Evolutionary conservation across 1,284 basidiomycete genomes (phyloP), one percentile per base, ranked within the genome.

Genomic region (Hymenochaete sp.): DNA sequence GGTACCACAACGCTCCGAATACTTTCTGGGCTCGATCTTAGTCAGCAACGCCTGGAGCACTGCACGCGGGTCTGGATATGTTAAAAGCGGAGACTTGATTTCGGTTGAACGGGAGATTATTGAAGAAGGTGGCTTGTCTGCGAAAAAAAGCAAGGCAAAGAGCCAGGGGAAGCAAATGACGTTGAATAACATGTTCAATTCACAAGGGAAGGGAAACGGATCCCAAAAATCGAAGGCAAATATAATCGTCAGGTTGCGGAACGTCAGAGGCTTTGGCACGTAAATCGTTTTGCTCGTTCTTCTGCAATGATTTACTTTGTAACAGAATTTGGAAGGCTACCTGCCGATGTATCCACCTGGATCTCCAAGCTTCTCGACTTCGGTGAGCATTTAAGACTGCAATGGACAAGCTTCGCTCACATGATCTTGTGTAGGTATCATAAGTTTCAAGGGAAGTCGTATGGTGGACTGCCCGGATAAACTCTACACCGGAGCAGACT

Each of bases 11-110:
- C 42, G 38, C 18, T 32, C 42, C 42, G 33, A 39, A 19, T 44
- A 44, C 22, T 87, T 83, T 54, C 57, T 88, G 16, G 84, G 84
- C 9, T 78, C 79, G 36, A 68, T 86, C 47, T 52, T 86, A 8
- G 70, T 87, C n/a, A 69, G 72, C n/a, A 81, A 82, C 54, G 84
- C 82, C 7, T 88, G 82, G 82, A 82, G 80, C 51, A 88, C 80
- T 16, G 78, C 73, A n/a, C 80, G 74, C 44, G 83, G 82, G 1
- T 75, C 72, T 52, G 78, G 79, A 2, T 84, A 84, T 52, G 65
- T 83, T 36, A 77, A 77, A 45, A 52, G 63, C 14, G 76, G 76
- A n/a, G 83, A 87, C n/a, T 59, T 66, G 19, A 65, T 87, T 26
- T 56, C 56, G 26, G 65, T 87, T 10, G 71, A 75, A 53, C 66